Evolutionary conservation across 257 asterid species (phyloP), one percentile per base, ranked within the genome.

Genomic region (Craterostigma plantagineum): DNA sequence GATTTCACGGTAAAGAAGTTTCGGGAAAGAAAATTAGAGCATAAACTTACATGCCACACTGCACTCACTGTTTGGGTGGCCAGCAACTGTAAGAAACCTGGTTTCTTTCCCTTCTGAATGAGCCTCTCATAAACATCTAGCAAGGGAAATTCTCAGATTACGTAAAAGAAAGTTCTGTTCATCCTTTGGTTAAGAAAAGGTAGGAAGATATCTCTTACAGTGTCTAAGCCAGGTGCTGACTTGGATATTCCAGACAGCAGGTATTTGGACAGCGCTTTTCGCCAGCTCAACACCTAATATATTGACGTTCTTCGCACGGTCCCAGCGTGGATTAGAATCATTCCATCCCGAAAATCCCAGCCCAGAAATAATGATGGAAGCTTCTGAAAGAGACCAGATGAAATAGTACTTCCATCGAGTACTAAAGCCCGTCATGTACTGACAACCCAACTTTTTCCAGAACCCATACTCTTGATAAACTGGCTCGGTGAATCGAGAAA

Each of bases 141-240:
- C 52, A 1, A 10, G 13, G 15, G 12, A 14, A 5, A n/a, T n/a
- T n/a, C 35, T 52, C 9, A n/a, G 27, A 23, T 23, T 23, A 2
- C 6, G 30, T 23, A 23, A 23, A 23, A 23, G 30, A 23, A 23
- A 2, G 30, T 2, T 23, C 6, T 6, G 30, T 2, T 23, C 30
- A 23, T 2, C 2, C 6, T 23, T 23, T 23, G 30, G 30, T 23
- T 23, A 23, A 17, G 0, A 8, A 7, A 43, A 8, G 4, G 40
- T 13, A 51, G 46, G 39, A 50, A 56, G n/a, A 62, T 50, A n/a
- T 34, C 42, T 75, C 99, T 80, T 66, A 84, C 99, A 90, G 60
- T 84, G 94, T 52, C 99, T 65, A 56, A 90, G 81, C 99, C 99
- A 90, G 60, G 99, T 90, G 82, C 96, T 90, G 71, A 84, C 96